These are phyloP conservation scores for Bipolaris bicolor DNA, from an alignment of 2,329 filamentous ascomycete genomes.

Conservation along the genomic window DNA sequence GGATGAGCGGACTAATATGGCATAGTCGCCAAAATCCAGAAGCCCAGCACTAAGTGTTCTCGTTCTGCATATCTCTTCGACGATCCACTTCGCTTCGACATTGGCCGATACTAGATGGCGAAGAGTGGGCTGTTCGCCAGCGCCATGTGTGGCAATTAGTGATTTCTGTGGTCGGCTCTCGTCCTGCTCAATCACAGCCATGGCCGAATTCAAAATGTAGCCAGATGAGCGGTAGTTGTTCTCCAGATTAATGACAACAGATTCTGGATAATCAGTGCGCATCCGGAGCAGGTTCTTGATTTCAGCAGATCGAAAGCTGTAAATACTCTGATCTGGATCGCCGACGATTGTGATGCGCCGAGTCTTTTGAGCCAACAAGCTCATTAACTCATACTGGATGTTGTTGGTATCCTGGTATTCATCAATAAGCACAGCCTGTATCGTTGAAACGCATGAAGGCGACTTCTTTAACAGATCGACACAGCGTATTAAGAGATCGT, in stretches of 20 bases:
- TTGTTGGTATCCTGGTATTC: constrained; percentile 98
- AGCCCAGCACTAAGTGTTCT: constrained; percentile 74
- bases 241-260: constrained; percentile 82
- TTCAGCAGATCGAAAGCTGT: constrained; percentile 92
- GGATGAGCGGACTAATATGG: constrained; percentile 85
- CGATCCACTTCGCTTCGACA: constrained; percentile 86
- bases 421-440: constrained; percentile 91
- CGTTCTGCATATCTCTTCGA: constrained; percentile 77
- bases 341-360: constrained; percentile 91
- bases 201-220: constrained; percentile 78
- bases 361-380: constrained; percentile 74
- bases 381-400: constrained; percentile 94
- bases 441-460: constrained; percentile 83
- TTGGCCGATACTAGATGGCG: constrained; percentile 72
- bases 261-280: constrained; percentile 75
- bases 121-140: constrained; percentile 80
- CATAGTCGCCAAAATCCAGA: constrained; percentile 77
- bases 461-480: constrained; percentile 75
- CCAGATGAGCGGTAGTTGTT: constrained; percentile 95
- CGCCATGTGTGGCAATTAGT: constrained; percentile 78
- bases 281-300: constrained; percentile 85
- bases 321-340: constrained; percentile 97
- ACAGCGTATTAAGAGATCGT: constrained; percentile 86
- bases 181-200: constrained; percentile 91
- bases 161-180: constrained; percentile 77